These are phyloP conservation scores for Tetragonia tetragonoides DNA, from an alignment of 148 eudicot species.

Conservation along the genomic window DNA sequence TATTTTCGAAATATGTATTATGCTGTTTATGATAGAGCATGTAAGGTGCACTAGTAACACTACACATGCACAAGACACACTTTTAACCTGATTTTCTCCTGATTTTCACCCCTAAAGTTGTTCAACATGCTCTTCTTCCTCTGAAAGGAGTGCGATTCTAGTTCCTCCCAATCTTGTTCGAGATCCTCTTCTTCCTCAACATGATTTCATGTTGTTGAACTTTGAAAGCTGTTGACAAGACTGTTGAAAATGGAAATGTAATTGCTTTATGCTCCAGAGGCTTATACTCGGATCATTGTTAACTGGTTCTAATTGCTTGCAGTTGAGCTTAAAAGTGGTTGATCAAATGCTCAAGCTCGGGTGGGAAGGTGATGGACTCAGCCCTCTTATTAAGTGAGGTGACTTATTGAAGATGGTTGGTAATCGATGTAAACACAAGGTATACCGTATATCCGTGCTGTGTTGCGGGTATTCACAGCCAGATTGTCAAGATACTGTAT, in stretches of 20 bases:
- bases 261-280: neutral
- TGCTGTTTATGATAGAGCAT: neutral
- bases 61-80: too few species aligned
- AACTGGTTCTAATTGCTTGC: constrained; percentile 27
- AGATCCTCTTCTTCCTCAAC: neutral
- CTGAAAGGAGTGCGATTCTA: too few species aligned
- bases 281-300: neutral
- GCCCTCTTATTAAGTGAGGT: constrained; percentile 63
- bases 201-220: neutral
- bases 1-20: too few species aligned
- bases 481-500: neutral
- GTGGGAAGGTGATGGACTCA: constrained; percentile 87
- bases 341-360: constrained; percentile 98
- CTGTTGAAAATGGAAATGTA: neutral
- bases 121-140: too few species aligned
- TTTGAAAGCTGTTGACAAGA: neutral
- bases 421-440: neutral
- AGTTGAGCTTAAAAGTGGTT: constrained; percentile 95
- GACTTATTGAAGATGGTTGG: neutral
- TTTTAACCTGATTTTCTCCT: too few species aligned
- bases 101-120: too few species aligned
- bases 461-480: neutral
- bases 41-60: neutral
- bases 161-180: neutral
- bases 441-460: neutral